Base-by-base conservation (phyloP, 1,139 yeast genomes). In the Wickerhamiella pararugosa region DNA sequence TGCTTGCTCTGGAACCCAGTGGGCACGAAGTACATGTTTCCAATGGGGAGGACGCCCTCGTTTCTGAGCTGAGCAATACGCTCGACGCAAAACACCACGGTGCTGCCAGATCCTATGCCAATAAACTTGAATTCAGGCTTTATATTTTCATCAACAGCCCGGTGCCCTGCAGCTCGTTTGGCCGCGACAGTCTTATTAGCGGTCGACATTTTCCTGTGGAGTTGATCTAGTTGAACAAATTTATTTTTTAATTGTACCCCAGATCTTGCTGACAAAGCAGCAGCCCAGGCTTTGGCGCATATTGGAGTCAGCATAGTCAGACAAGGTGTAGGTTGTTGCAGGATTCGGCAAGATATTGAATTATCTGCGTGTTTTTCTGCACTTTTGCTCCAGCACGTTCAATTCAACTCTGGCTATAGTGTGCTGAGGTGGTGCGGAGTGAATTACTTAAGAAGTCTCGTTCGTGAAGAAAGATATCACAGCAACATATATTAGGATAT, bases 71-170 rank as follows among this genome's bases (percentile, higher is more conserved):
- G 87, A 5, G 94, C 94, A 45, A 92, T 72, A 56, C 97, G 71
- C 61, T 92, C 96, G 25, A 95, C 98, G 45, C 82, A 95, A 58
- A 84, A 92, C 29, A 90, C 82, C 8, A 92, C 98, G 1, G 99
- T 92, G 15, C 94, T 79, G 1, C 99, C 99, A 11, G 95, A 83
- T 6, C 99, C 99, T 49, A 92, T 76, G 33, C 99, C 99, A 25
- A 92, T 71, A 10, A 82, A 80, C 54, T 72, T 75, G 50, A 90
- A 86, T 42, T 66, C 53, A 28, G 69, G 60, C 28, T 86, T 82
- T 58, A 86, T 70, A 60, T 87, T 82, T 47, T 82, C 87, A 60
- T 87, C 95, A 32, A 92, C 94, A 1, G 99, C 98, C 47, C 71
- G 69, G 66, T 78, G 84, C 9, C 97, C 97, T 27, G 97, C 95